Evolutionary conservation across 345 rosid genomes (phyloP), one percentile per base, ranked within the genome.

Genomic region (Hevea brasiliensis): DNA sequence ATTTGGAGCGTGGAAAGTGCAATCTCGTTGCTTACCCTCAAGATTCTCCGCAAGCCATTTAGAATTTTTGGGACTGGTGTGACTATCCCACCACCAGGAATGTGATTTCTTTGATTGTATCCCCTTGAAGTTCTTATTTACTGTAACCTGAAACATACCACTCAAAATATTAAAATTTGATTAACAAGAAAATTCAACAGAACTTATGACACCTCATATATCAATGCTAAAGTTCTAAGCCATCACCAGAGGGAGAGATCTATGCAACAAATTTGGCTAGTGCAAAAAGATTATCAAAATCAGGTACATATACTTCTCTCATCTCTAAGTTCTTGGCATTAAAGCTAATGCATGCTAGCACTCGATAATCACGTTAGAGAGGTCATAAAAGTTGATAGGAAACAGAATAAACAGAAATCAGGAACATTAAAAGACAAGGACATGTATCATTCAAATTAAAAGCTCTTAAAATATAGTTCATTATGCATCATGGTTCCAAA

Each of bases 1-100:
- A 20, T n/a, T 50, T 1, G 27, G 7, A 42, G 14, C 3, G 26
- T 37, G 5, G 11, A 53, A 20, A 13, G 53, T 0, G 23, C 14
- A 61, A 59, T 14, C 2, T 10, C 27, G 65, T 29, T 12, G 47
- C 79, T 78, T 73, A 93, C 98, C 89, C 69, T 85, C 70, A 41
- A 84, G 74, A 72, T 84, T 83, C 63, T 85, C 89, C 26, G 76
- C 78, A 59, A 85, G 85, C 80, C 87, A 90, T 54, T 77, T 73
- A 0, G 92, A 77, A 51, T 76, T 75, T 70, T 74, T 80, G 15
- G 83, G 73, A 45, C 72, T 76, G 41, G 77, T 67, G 37, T 80
- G 78, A 74, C 77, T 61, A 70, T 80, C 80, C 83, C 83, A 76
- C 82, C 82, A 79, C 82, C 82, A 79, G 35, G 79, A 79, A 54